A percentile compares a stretch with the other conserved stretches of the same genome.
Evolutionary conservation across 2,329 filamentous ascomycete genomes (phyloP).

Genomic region (Zelopaecilomyces penicillatus): DNA sequence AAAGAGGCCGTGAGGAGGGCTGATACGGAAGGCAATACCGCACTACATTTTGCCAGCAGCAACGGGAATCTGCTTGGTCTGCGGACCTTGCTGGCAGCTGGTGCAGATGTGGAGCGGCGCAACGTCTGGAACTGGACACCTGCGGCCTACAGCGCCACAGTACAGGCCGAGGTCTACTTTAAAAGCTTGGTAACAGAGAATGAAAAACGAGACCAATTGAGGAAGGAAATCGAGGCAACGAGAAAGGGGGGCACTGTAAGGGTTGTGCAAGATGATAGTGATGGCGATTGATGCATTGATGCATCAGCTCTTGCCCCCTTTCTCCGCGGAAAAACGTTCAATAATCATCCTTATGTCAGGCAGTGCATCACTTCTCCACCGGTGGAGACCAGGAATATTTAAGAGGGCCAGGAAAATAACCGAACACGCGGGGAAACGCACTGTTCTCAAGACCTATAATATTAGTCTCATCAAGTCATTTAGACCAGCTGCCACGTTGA

Average conservation of each 20-base stretch:
- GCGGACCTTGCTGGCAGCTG: constrained; percentile 67
- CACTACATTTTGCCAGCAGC: constrained; percentile 76
- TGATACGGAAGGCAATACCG: constrained; percentile 74
- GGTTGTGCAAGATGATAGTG: constrained; percentile 33
- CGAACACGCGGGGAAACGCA: too few species aligned
- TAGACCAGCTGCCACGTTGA: too few species aligned
- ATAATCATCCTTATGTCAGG: too few species aligned
- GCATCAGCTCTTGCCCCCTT: too few species aligned
- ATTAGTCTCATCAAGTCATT: too few species aligned
- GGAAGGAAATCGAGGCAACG: constrained; percentile 32
- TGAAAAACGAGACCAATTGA: constrained; percentile 43
- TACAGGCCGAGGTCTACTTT: constrained; percentile 78
- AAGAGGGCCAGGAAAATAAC: too few species aligned
- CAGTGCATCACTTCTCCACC: too few species aligned
- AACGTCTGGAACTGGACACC: constrained; percentile 79
- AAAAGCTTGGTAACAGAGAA: constrained; percentile 67
- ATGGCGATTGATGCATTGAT: constrained; percentile 15
- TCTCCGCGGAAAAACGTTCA: too few species aligned
- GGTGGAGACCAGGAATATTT: too few species aligned
- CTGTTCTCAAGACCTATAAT: too few species aligned
- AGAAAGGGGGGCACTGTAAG: constrained; percentile 34
- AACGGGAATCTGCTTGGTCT: constrained; percentile 73
- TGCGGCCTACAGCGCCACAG: constrained; percentile 72
- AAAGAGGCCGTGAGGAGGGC: constrained; percentile 44
- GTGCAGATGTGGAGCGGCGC: constrained; percentile 62